Base-by-base conservation (phyloP, 148 eudicot genomes). In the Rhododendron kiyosumense region DNA sequence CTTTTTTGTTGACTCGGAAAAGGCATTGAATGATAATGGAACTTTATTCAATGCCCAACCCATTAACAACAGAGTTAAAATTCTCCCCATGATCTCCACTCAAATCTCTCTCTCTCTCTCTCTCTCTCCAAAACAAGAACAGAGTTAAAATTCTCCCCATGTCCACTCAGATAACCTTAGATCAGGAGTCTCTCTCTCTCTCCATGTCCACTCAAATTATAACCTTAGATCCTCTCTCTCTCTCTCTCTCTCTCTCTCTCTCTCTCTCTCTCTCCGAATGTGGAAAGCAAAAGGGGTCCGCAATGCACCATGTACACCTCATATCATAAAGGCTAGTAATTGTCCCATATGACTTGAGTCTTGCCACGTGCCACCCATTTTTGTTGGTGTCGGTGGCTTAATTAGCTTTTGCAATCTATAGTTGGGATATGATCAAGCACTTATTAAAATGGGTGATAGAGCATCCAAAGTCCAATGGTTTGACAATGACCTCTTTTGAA, bases 341-440 rank as follows among this genome's bases (percentile, higher is more conserved):
- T 48, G 78, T 67, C 45, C 26, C 18, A 1, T 71, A 48, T 71
- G 61, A 83, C 54, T 22, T 26, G 26, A n/a, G 41, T n/a, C 14
- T 3, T 65, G 18, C 48, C 49, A 59, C 32, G 71, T 65, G 71
- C 9, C 30, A 65, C 32, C n/a, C 30, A 61, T 61, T 8, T n/a
- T 3, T 67, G 46, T 7, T 67, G n/a, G 78, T 83, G 85, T 83
- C 85, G 85, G 85, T 83, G 63, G 85, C 36, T 30, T 79, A 45
- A 46, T 46, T 46, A 78, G 45, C 61, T 69, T 83, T 83, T 83
- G 61, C 45, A 74, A n/a, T 83, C 57, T 30, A 13, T 4, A 28
- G 85, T 83, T 63, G 38, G 76, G 17, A 67, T 45, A 24, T 65
- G 57, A 83, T 24, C 41, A 7, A 67, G 36, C 79, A 48, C 18